phyloP scores from a whole-genome alignment of 371 early-diverging fungal genomes.

The Zancudomyces culisetae region DNA sequence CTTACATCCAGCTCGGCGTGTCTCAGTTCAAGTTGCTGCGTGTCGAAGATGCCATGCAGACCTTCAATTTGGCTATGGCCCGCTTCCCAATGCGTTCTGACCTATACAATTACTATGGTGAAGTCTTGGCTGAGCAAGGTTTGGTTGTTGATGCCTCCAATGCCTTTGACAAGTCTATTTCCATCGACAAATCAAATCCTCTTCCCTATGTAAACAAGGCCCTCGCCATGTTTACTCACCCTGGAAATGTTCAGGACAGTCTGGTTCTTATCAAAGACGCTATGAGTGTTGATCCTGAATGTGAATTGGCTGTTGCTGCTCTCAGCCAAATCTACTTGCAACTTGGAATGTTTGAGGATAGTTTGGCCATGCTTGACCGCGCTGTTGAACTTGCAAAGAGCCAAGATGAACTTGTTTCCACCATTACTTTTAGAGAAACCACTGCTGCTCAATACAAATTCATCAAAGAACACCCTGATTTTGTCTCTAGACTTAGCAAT shows the following conservation, averaged over 20 bases:
- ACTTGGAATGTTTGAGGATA: slow-evolving; percentile 66
- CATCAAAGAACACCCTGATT: slow-evolving; percentile 26
- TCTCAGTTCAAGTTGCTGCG: slow-evolving; percentile 81
- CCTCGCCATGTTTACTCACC: slow-evolving; percentile 67
- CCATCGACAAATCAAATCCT: slow-evolving; percentile 66
- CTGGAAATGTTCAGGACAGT: slow-evolving; percentile 51
- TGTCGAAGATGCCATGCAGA: slow-evolving; percentile 43
- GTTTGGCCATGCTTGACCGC: slow-evolving; percentile 59
- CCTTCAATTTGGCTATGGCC: slow-evolving; percentile 58
- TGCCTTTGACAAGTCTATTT: slow-evolving; percentile 79
- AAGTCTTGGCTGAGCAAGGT: slow-evolving; percentile 76
- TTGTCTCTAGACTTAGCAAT: slow-evolving; percentile 16
- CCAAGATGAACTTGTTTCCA: slow-evolving; percentile 71
- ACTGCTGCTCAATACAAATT: slow-evolving; percentile 26
- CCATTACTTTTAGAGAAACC: slow-evolving; percentile 42
- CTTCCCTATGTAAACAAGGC: slow-evolving; percentile 92
- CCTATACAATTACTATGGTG: slow-evolving; percentile 91
- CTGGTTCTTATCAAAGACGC: slow-evolving; percentile 61
- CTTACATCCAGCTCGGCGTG: slow-evolving; percentile 86
- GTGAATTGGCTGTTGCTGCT: slow-evolving; percentile 86
- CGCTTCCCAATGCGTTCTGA: slow-evolving; percentile 69
- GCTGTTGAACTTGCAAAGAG: slow-evolving; percentile 73
- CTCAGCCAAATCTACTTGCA: slow-evolving; percentile 75
- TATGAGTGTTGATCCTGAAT: slow-evolving; percentile 63
- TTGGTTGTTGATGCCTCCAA: slow-evolving; percentile 70